A percentile compares a stretch with the other conserved stretches of the same genome.
Evolutionary conservation across 148 eudicot genomes (phyloP).

Genomic region (Rhododendron griersonianum): DNA sequence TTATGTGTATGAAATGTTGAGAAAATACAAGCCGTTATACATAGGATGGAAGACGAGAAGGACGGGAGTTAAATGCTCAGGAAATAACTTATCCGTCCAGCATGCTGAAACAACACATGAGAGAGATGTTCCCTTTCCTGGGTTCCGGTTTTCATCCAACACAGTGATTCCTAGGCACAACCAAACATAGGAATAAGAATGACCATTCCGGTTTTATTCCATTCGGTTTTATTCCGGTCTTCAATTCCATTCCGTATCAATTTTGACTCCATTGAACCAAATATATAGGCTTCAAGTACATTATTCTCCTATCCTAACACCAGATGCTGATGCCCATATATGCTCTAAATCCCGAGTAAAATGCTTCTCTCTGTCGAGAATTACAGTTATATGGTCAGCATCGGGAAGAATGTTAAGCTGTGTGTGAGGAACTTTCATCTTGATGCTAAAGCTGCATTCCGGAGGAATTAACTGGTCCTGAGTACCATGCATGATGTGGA

Average conservation of each 20-base stretch:
- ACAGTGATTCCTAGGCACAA: not conserved
- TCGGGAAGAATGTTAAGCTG: conserved; percentile 36
- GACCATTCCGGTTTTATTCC: not conserved
- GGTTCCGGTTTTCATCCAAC: not conserved
- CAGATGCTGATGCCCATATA: conserved; percentile 40
- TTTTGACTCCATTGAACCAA: not conserved
- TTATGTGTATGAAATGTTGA: not conserved
- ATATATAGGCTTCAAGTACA: not conserved
- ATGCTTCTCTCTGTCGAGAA: conserved; percentile 37
- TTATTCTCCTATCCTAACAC: not conserved
- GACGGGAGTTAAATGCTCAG: not conserved
- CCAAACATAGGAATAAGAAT: not conserved
- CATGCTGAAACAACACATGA: not conserved
- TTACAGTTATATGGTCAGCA: conserved; percentile 47
- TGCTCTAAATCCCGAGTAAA: conserved; percentile 44
- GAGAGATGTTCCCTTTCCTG: not conserved
- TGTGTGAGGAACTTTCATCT: conserved; percentile 42
- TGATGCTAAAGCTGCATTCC: conserved; percentile 56
- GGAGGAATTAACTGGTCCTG: conserved; percentile 56
- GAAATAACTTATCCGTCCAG: not conserved
- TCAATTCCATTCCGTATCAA: not conserved
- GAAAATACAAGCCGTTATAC: not conserved
- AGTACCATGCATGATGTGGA: conserved; percentile 53
- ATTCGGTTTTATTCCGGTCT: not conserved
- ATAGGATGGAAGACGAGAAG: not conserved